These are phyloP conservation scores for Aspergillus eucalypticola DNA, from an alignment of 2,329 filamentous ascomycete species.

Conservation along the genomic window DNA sequence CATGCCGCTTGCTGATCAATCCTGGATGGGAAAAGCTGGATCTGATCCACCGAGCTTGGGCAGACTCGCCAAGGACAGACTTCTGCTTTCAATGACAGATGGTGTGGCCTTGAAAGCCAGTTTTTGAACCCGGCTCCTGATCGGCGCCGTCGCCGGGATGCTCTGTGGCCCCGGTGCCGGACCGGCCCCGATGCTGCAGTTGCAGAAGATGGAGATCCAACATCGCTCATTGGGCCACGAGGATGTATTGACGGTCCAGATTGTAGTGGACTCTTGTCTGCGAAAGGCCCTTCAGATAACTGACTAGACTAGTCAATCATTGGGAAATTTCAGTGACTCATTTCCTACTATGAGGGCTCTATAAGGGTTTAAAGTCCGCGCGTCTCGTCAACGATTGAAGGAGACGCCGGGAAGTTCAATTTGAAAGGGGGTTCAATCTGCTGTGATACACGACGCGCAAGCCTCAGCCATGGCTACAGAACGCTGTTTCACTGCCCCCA, in stretches of 20 bases:
- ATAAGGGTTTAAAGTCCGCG: background rate
- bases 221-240: conserved; percentile 1
- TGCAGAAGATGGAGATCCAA: background rate
- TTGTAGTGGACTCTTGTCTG: background rate
- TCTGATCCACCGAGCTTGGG: background rate
- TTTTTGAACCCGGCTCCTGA: background rate
- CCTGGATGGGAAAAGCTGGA: background rate
- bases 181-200: conserved; percentile 1
- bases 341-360: too few species aligned
- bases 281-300: background rate
- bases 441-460: background rate
- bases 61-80: background rate
- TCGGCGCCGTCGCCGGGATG: conserved; percentile 1
- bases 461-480: background rate
- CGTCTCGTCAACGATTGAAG: background rate
- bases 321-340: too few species aligned
- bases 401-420: too few species aligned
- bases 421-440: background rate
- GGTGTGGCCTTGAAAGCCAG: background rate
- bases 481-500: too few species aligned
- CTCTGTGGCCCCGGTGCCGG: background rate
- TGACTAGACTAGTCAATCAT: too few species aligned
- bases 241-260: background rate
- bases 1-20: background rate
- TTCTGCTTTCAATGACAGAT: background rate